Evolutionary conservation across 495 filamentous ascomycete genomes (phyloP).

Genomic region (Cryomyces minteri): DNA sequence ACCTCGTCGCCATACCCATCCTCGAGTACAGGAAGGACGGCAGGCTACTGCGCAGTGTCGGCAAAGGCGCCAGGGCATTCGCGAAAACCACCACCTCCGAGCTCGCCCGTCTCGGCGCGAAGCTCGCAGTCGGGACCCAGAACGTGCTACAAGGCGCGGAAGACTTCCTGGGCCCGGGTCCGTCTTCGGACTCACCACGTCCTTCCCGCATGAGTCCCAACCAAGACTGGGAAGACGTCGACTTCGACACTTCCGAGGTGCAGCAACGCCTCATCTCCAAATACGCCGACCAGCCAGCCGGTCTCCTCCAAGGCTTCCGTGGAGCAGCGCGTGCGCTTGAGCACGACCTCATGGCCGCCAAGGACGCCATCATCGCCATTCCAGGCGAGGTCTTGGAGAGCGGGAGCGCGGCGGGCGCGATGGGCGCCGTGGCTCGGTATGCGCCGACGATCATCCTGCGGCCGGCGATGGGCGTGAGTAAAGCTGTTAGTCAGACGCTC

Average conservation of each 20-base stretch:
- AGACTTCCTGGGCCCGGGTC: slow-evolving; percentile 37
- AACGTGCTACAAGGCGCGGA: slow-evolving; percentile 78
- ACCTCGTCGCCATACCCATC: slow-evolving; percentile 78
- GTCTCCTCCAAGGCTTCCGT: slow-evolving; percentile 67
- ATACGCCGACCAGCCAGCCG: slow-evolving; percentile 85
- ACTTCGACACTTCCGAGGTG: slow-evolving; percentile 29
- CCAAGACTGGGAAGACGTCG: slow-evolving; percentile 42
- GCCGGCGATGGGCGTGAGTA: slow-evolving; percentile 77
- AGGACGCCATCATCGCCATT: slow-evolving; percentile 88
- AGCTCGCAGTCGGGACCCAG: slow-evolving; percentile 88
- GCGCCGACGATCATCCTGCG: slow-evolving; percentile 83
- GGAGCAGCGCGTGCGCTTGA: slow-evolving; percentile 68
- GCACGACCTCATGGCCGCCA: slow-evolving; percentile 64
- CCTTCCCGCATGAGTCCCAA: background rate
- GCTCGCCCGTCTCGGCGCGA: slow-evolving; percentile 80
- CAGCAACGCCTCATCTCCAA: slow-evolving; percentile 40
- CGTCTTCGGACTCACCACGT: slow-evolving; percentile 8
- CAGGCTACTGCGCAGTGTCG: slow-evolving; percentile 73
- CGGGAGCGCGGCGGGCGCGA: slow-evolving; percentile 62
- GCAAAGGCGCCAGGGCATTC: slow-evolving; percentile 76
- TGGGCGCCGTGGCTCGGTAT: slow-evolving; percentile 56
- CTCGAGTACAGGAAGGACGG: slow-evolving; percentile 89
- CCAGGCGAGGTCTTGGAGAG: slow-evolving; percentile 82
- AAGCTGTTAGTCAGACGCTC: slow-evolving; percentile 75
- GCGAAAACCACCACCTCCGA: slow-evolving; percentile 85